Percentiles rank a stretch among this genome's conserved stretches.
phyloP scores from a whole-genome alignment of 345 rosid genomes.

The Eucalyptus virginea region DNA sequence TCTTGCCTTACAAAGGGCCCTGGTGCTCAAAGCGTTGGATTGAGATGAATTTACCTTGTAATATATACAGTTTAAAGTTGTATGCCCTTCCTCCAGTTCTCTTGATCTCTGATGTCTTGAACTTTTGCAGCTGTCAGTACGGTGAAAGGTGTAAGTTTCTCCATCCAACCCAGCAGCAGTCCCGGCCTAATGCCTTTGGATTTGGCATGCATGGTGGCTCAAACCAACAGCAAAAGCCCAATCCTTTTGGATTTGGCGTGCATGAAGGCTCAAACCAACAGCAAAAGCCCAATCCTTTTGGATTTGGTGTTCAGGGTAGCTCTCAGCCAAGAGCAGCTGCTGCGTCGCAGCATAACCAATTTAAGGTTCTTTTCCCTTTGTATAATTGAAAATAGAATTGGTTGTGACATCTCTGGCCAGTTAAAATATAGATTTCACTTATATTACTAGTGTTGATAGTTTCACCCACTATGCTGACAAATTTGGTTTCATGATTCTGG shows the following conservation, averaged over 20 bases:
- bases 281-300: constrained; percentile 53
- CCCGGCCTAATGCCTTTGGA: constrained; percentile 30
- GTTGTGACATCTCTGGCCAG: neutral
- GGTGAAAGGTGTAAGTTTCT: constrained; percentile 69
- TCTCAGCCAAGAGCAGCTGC: constrained; percentile 18
- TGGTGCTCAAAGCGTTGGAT: neutral
- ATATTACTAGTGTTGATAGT: neutral
- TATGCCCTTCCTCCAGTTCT: neutral
- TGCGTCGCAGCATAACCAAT: constrained; percentile 31
- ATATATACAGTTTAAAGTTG: neutral
- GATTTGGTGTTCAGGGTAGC: constrained; percentile 54
- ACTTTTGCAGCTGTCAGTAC: constrained; percentile 57
- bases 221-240: constrained; percentile 33
- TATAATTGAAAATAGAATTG: neutral
- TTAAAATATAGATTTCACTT: neutral
- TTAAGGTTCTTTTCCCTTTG: constrained; percentile 33
- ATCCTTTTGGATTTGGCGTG: constrained; percentile 66
- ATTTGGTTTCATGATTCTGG: neutral
- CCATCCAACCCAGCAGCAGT: constrained; percentile 47
- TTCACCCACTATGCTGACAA: neutral
- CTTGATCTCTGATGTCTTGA: neutral
- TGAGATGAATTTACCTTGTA: neutral
- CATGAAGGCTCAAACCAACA: constrained; percentile 19
- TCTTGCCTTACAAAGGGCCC: neutral
- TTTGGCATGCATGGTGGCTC: constrained; percentile 28